Evolutionary conservation across 2,329 filamentous ascomycete species (phyloP), one percentile per base, ranked within the genome.

Genomic region (Aspergillus sp.): DNA sequence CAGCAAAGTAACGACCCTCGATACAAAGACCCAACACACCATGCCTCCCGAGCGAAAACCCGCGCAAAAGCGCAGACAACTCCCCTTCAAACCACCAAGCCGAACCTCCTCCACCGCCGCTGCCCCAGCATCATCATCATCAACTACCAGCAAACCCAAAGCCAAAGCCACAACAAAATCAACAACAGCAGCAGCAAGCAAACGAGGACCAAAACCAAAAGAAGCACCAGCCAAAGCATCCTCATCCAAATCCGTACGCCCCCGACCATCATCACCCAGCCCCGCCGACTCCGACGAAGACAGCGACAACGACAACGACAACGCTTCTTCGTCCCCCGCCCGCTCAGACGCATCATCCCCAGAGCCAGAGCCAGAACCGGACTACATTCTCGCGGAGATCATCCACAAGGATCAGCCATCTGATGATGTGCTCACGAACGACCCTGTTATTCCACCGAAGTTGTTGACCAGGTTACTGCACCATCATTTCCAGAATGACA

Each of bases 401-500:
- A 75, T 69, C 2, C 39, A 72, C 67, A 36, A 65, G 61, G 69
- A 15, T 61, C 68, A 23, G 36, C 58, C 10, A n/a, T 28, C 32
- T 2, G 67, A 72, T 2, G 69, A 77, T 12, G 68, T 79, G 13
- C 66, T 69, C 19, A 70, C 70, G 13, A 71, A 72, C 28, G 72
- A 76, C 4, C 77, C 78, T 2, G 64, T 83, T 1, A 90, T 97
- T 28, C 91, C 92, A 0, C 81, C 85, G 3, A 87, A 91, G 47
- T 81, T 98, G 0, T 78, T 97, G 43, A 89, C 90, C 9, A 85
- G 87, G 38, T 79, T 97, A 3, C 80, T 97, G 36, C 89, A 96
- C 72, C 87, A 93, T 68, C 87, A 90, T 72, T 97, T 97, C 71
- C 82, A 81, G 49, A 79, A 89, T 67, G 85, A 89, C 52, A 84